phyloP scores from a whole-genome alignment of 352 stramenopile species.

The Pythium coloratum region DNA sequence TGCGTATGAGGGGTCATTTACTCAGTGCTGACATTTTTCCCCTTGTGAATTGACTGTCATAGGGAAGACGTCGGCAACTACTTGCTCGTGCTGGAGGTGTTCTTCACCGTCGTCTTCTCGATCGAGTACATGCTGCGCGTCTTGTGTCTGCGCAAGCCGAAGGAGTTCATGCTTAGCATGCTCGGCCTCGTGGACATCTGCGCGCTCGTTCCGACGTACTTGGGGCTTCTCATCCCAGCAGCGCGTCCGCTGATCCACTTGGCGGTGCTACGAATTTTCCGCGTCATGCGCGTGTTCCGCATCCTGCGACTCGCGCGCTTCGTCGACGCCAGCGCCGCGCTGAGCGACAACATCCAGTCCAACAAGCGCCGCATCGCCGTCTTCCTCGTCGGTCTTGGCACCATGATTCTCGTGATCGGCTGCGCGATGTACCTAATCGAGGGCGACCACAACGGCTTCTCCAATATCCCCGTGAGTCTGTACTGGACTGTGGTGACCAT shows the following conservation, averaged over 20 bases:
- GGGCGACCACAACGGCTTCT: conserved; percentile 64
- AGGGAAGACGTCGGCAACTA: conserved; percentile 66
- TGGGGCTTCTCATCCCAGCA: conserved; percentile 63
- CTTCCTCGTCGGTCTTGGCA: conserved; percentile 74
- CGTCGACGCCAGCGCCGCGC: conserved; percentile 62
- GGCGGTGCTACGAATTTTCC: conserved; percentile 75
- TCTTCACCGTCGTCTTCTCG: conserved; percentile 80
- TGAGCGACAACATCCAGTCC: conserved; percentile 77
- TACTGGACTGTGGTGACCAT: conserved; percentile 90
- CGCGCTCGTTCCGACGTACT: conserved; percentile 76
- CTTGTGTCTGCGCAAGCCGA: conserved; percentile 56
- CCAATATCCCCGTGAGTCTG: conserved; percentile 86
- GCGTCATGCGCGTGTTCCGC: conserved; percentile 79
- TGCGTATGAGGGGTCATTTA: neutral
- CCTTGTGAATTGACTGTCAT: neutral
- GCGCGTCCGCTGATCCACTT: conserved; percentile 69
- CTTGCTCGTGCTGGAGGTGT: conserved; percentile 65
- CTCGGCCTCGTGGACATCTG: conserved; percentile 77
- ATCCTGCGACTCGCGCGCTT: conserved; percentile 72
- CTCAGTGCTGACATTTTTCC: neutral
- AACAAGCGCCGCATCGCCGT: conserved; percentile 80
- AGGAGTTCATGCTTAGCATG: conserved; percentile 67
- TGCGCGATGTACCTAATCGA: conserved; percentile 86
- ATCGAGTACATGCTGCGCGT: conserved; percentile 76
- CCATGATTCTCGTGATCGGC: conserved; percentile 77